Evolutionary conservation across 176 grass and related monocot genomes (phyloP), one percentile per base, ranked within the genome.

Genomic region (Oryza rufipogon): DNA sequence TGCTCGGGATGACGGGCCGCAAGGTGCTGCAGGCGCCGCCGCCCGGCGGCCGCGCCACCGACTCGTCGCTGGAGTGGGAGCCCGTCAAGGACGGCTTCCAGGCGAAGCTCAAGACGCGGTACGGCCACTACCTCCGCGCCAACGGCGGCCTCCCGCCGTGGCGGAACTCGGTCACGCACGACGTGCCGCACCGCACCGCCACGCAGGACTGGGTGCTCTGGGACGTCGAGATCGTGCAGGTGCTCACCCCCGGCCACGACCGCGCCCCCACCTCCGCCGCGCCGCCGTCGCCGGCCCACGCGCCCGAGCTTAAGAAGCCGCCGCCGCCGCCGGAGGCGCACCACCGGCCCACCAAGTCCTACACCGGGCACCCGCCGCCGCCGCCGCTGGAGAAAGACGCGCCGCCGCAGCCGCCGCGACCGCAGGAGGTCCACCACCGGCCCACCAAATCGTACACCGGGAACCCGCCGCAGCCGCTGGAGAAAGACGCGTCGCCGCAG

Each of bases 161-260:
- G 96, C 30, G 96, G 56, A 96, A 99, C 88, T 89, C 96, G 1
- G 84, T 99, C 71, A 99, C 93, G 0, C 91, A 96, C 39, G 96
- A 99, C 85, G 89, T 94, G 56, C 91, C 96, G 1, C 88, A 92
- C 67, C 89, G 91, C 56, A 77, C 71, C 61, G 44, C 88, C 30
- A 91, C 93, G 30, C 91, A 94, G 90, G 91, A 96, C 22, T 99
- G 96, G 93, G 81, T 99, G 71, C 90, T 99, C 13, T 99, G 96
- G 96, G 96, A 99, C 70, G 91, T 99, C 36, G 91, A 96, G 71
- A 87, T 96, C 85, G 78, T 99, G 2, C 87, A 96, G 88, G 84
- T 94, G 13, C 64, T 84, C 47, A 85, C 85, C 5, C 91, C 89
- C 1, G 88, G 17, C 7, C 75, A 87, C 0, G 76, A 76, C 1